phyloP scores from a whole-genome alignment of 169 alveolate genomes.

The Plasmodium knowlesi region DNA sequence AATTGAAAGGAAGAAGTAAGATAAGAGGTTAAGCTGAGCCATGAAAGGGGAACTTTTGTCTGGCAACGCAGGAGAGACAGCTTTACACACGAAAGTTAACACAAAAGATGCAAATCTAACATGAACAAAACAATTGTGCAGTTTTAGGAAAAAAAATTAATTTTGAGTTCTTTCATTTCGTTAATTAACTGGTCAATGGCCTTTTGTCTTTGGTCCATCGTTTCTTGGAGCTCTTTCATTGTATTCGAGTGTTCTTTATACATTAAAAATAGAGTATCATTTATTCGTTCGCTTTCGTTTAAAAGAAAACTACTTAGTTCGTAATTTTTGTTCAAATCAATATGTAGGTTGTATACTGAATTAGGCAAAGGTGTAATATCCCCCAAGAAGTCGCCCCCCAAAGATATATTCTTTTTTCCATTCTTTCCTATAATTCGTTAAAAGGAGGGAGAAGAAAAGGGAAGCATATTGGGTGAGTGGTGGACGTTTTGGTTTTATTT shows the following conservation, averaged over 20 bases:
- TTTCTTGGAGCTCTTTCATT: conserved; percentile 61
- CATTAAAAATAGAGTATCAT: conserved; percentile 61
- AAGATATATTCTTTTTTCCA: conserved; percentile 46
- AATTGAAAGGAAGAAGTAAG: not conserved
- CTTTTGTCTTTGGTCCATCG: conserved; percentile 49
- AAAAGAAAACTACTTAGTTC: conserved; percentile 47
- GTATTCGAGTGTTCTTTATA: conserved; percentile 65
- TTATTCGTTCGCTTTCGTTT: conserved; percentile 48
- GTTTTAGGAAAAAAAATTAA: not conserved
- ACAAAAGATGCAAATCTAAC: not conserved
- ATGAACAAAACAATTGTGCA: conserved; percentile 7
- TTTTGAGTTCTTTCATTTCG: conserved; percentile 49
- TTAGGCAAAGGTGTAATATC: conserved; percentile 70
- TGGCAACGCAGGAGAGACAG: not conserved
- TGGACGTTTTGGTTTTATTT: not conserved
- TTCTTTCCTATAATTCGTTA: conserved; percentile 44
- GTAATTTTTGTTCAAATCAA: conserved; percentile 59
- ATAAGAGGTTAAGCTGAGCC: not conserved
- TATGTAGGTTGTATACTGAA: conserved; percentile 68
- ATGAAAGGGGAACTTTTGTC: not conserved
- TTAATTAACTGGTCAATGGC: conserved; percentile 47
- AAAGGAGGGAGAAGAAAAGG: conserved; percentile 14
- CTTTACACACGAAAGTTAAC: not conserved
- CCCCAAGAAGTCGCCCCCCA: conserved; percentile 74
- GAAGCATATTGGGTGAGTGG: not conserved